phyloP scores from a whole-genome alignment of 2,329 filamentous ascomycete genomes.

The Erysiphe pulchra region DNA sequence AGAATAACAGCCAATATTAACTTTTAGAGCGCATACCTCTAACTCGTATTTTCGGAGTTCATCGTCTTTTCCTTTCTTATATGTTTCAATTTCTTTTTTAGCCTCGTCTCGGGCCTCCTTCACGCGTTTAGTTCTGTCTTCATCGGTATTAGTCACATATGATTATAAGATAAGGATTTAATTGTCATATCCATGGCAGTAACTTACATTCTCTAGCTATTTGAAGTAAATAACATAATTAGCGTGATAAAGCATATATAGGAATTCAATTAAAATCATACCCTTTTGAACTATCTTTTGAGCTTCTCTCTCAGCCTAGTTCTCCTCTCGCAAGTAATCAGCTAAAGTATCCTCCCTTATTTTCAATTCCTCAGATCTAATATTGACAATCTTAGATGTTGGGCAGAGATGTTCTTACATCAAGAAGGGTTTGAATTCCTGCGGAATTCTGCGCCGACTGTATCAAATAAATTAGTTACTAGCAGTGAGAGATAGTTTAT shows the following conservation, averaged over 20 bases:
- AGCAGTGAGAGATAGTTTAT: not conserved
- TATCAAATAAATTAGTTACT: not conserved
- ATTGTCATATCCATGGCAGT: too few relatives aligned
- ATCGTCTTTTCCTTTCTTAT: constrained; percentile 68
- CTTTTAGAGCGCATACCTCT: constrained; percentile 18
- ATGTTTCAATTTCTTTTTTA: constrained; percentile 91
- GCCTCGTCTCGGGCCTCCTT: constrained; percentile 91
- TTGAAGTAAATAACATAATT: constrained; percentile 4
- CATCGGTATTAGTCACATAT: not conserved
- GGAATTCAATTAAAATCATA: constrained; percentile 14
- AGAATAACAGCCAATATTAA: not conserved
- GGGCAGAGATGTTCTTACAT: constrained; percentile 37
- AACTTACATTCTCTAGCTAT: constrained; percentile 66
- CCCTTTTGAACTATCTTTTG: constrained; percentile 98
- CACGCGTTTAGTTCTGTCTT: constrained; percentile 87
- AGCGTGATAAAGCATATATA: constrained; percentile 6
- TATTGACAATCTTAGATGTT: not conserved
- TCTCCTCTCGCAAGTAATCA: constrained; percentile 14
- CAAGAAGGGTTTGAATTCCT: constrained; percentile 94
- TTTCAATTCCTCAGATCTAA: not conserved
- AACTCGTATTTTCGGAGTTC: constrained; percentile 91
- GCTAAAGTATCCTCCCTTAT: not conserved
- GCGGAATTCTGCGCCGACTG: constrained; percentile 96
- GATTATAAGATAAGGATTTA: too few relatives aligned
- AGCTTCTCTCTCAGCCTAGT: constrained; percentile 82